phyloP scores from a whole-genome alignment of 176 grass and related monocot genomes.

The Oryza brachyantha region DNA sequence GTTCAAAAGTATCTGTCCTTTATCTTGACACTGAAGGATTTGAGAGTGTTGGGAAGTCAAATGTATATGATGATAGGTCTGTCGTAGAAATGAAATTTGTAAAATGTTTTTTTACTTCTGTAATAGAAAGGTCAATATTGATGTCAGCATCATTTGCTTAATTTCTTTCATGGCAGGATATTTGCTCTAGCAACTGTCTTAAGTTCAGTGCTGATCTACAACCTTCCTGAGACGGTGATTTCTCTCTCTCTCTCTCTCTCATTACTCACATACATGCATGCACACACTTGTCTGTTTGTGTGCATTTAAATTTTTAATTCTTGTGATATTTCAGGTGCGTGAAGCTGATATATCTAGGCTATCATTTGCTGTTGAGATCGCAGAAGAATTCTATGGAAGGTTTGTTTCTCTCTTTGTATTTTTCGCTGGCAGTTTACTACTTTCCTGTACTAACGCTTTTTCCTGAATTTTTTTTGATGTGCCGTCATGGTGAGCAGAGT shows the following conservation, averaged over 20 bases:
- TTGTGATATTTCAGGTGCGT: constrained; percentile 63
- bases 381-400: constrained; percentile 99
- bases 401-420: constrained; percentile 28
- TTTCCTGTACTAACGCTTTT: constrained; percentile 25
- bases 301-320: constrained; percentile 11
- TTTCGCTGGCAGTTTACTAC: constrained; percentile 6
- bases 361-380: constrained; percentile 97
- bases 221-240: constrained; percentile 92
- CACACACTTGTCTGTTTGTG: background rate
- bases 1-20: constrained; percentile 90
- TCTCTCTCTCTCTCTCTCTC: background rate
- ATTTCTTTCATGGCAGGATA: constrained; percentile 51
- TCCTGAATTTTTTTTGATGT: constrained; percentile 20
- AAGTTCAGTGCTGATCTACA: constrained; percentile 99
- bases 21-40: constrained; percentile 99
- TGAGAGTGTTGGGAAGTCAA: constrained; percentile 99
- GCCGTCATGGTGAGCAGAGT: constrained; percentile 58
- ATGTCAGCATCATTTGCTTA: background rate
- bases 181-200: constrained; percentile 98
- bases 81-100: constrained; percentile 3
- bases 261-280: background rate
- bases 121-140: background rate
- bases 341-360: constrained; percentile 98
- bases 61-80: constrained; percentile 99
- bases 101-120: background rate